Base-by-base conservation (phyloP, 2,329 filamentous ascomycete species). In the Ceratocystis smalleyi region DNA sequence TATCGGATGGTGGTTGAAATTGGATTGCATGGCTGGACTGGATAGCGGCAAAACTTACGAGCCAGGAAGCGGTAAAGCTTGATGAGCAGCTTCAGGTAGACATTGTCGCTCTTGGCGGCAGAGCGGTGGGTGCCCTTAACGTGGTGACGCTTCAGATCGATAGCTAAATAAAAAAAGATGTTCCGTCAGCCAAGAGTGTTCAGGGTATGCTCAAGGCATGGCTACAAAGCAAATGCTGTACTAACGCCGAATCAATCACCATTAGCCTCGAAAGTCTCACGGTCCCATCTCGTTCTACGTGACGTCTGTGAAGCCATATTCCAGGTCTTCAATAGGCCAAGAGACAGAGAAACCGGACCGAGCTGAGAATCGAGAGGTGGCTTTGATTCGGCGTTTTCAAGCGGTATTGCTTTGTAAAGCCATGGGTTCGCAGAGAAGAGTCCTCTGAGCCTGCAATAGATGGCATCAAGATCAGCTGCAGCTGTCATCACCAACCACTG, bases 1-100 rank as follows among this genome's bases (percentile, higher is more conserved):
- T 35, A 2, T 51, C 43, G 35, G 15, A 22, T 24, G 32, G 7
- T 65, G 1, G 51, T 27, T 24, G 24, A 43, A 19, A 10, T 24
- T 2, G n/a, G 6, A 19, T 19, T 19, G 45, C 15, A 51, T 51
- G 10, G 8, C 10, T 47, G 17, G 45, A 22, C n/a, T 17, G 22
- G 10, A 51, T 24, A 19, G 2, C 8, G n/a, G 19, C 65, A 40
- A 64, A 68, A 86, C 87, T 79, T 89, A 95, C 91, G 89, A 75
- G 90, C 86, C 77, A 96, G 81, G 85, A 96, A 96, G 83, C 89
- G 88, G 84, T 96, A 96, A 64, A 96, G 88, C 87, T 96, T 96
- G 79, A 96, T 91, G 77, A 97, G 83, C 77, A 96, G 85, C 84
- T 92, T 92, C 73, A 96, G 83, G 81, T 96, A 96, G 75, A 92